These are phyloP conservation scores for Aspergillus baeticus DNA, from an alignment of 495 filamentous ascomycete genomes.

Conservation along the genomic window DNA sequence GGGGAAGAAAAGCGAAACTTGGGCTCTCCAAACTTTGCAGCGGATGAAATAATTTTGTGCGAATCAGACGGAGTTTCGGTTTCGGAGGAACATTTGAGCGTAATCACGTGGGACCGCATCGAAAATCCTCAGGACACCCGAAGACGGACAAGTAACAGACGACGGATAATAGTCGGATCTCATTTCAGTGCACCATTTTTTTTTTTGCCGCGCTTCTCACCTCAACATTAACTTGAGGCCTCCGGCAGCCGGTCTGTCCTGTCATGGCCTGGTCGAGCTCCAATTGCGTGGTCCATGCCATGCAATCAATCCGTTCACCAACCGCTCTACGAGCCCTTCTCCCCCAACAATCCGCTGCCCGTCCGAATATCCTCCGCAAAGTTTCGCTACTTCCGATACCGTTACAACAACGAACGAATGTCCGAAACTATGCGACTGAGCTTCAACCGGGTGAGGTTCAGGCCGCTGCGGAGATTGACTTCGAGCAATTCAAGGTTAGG, in stretches of 20 bases:
- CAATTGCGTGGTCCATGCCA: constrained; percentile 38
- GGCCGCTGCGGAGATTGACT: constrained; percentile 45
- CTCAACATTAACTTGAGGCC: constrained; percentile 5
- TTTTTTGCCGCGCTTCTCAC: neutral
- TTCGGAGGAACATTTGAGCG: constrained; percentile 33
- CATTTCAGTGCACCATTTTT: neutral
- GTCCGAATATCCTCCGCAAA: constrained; percentile 15
- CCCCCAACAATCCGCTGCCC: constrained; percentile 15
- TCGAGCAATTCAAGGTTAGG: constrained; percentile 23
- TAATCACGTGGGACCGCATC: constrained; percentile 26
- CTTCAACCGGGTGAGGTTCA: constrained; percentile 19
- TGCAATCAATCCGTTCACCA: constrained; percentile 35
- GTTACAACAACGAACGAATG: constrained; percentile 15
- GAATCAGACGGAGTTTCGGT: constrained; percentile 31
- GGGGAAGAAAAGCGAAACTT: constrained; percentile 34
- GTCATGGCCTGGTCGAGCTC: constrained; percentile 39
- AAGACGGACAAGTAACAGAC: constrained; percentile 8
- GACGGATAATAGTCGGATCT: neutral
- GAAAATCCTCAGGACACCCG: constrained; percentile 28
- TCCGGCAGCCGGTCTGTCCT: constrained; percentile 13
- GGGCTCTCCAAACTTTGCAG: constrained; percentile 4
- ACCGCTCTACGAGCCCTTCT: constrained; percentile 15
- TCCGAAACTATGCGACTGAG: constrained; percentile 35
- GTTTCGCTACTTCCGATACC: constrained; percentile 10
- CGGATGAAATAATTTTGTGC: constrained; percentile 35